Conservation (phyloP, 2,329 filamentous ascomycete species). For the Talaromyces atroroseus region DNA sequence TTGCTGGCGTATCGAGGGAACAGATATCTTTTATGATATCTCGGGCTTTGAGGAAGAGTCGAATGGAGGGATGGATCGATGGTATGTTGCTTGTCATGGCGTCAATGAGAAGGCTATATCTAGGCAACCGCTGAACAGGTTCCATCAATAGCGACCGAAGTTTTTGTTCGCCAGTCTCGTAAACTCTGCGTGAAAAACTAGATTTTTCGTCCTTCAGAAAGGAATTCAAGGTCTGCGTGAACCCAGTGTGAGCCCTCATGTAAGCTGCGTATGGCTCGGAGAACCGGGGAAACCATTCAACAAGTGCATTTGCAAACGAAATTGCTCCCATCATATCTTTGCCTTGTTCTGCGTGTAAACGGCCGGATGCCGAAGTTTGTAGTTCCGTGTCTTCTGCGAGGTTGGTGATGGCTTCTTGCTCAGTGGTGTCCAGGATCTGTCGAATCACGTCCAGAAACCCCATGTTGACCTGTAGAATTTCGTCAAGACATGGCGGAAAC, state of each 20-base stretch:
- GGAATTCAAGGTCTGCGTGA: conserved; percentile 71
- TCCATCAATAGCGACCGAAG: conserved; percentile 91
- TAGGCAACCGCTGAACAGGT: conserved; percentile 86
- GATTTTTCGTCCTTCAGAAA: conserved; percentile 73
- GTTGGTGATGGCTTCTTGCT: conserved; percentile 71
- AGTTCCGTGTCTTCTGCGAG: conserved; percentile 57
- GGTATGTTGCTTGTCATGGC: conserved; percentile 85
- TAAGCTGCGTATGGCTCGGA: conserved; percentile 89
- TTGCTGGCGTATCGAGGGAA: conserved; percentile 70
- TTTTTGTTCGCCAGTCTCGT: conserved; percentile 81
- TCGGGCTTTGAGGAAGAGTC: conserved; percentile 76
- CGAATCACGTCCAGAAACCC: conserved; percentile 73
- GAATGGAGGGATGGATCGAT: conserved; percentile 76
- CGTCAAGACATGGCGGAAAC: conserved; percentile 74
- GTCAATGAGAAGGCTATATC: conserved; percentile 94
- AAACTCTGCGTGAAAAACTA: conserved; percentile 73
- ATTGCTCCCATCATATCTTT: conserved; percentile 74
- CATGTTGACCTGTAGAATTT: conserved; percentile 76
- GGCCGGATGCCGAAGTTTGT: conserved; percentile 43
- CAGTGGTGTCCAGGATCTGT: conserved; percentile 72
- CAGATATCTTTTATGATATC: conserved; percentile 96
- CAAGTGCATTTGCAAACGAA: conserved; percentile 70
- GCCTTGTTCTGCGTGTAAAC: conserved; percentile 39
- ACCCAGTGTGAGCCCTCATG: conserved; percentile 81
- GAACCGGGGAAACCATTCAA: conserved; percentile 92